Base-by-base conservation (phyloP, 148 eudicot species). In the Pouteria glomerata region DNA sequence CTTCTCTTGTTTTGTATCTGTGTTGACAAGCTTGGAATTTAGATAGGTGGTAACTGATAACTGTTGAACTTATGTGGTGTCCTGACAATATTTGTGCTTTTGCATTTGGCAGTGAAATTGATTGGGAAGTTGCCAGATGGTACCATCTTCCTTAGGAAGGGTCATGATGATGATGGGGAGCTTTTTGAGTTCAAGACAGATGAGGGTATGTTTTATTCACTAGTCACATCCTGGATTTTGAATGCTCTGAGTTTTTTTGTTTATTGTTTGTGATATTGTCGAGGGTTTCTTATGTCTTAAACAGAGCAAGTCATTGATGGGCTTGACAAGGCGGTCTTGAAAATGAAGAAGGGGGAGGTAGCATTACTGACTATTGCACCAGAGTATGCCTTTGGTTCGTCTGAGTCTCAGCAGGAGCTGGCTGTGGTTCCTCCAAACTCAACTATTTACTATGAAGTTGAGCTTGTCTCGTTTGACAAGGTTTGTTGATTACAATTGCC, bases 281-380 rank as follows among this genome's bases (percentile, higher is more conserved):
- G 33, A 30, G 33, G 26, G 33, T 10, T 35, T 52, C 26, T 26
- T 21, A 44, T 29, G 0, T 57, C 24, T 68, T 61, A 59, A 47
- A 58, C 97, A 96, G 99, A 96, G 77, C 92, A 96, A 92, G 99
- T 96, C 48, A 78, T 88, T 35, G 96, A 88, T 27, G 99, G 95
- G 73, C 84, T 96, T 66, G 96, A 88, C 75, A 84, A 73, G 81
- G 96, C 92, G 66, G 95, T 84, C 35, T 44, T 78, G 79, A 83
- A 86, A 69, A 92, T 96, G 99, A 92, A 92, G 85, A 96, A 96
- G 82, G 96, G 95, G 0, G 99, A 92, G 76, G 80, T 78, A 21
- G 96, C 99, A 13, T 34, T 77, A 23, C 57, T 92, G 74, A 87
- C 84, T 2, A 82, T 96, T 82, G 80, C 86, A 23, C 95, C 99